Conservation (phyloP, 2,329 filamentous ascomycete species). For the Fulvia fulva region DNA sequence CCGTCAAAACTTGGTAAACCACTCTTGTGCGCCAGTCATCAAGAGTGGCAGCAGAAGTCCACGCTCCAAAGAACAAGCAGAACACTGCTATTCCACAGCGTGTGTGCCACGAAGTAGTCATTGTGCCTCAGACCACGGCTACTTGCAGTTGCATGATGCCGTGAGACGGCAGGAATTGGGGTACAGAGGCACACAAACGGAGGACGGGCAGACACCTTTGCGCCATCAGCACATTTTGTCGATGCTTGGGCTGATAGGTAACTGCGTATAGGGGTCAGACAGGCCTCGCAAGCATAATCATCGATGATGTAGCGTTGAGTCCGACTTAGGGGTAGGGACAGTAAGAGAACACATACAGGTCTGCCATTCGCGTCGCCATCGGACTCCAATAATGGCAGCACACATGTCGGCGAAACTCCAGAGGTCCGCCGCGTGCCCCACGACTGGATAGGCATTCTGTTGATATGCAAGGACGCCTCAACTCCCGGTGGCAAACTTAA, state of each 20-base stretch:
- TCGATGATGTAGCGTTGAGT: not conserved
- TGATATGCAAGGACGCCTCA: conserved; percentile 2
- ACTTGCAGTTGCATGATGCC: conserved; percentile 1
- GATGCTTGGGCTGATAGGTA: not conserved
- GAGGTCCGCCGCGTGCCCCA: not conserved
- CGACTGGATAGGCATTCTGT: not conserved
- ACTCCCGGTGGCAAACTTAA: not conserved
- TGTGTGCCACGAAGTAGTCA: not conserved
- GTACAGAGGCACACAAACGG: conserved; percentile 5
- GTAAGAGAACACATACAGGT: not conserved
- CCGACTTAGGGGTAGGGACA: no score
- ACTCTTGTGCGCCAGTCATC: conserved; percentile 37
- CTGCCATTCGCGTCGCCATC: not conserved
- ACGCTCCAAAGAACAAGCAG: not conserved
- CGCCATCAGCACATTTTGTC: not conserved
- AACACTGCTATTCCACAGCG: not conserved
- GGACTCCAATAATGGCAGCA: not conserved
- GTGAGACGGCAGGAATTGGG: not conserved
- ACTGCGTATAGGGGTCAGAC: not conserved
- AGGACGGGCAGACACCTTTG: not conserved
- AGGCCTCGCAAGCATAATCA: not conserved
- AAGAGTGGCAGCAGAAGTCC: conserved; percentile 27
- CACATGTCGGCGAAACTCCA: not conserved
- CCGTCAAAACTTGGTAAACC: conserved; percentile 41
- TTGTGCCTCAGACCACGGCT: conserved; percentile 5